These are phyloP conservation scores for Malassezia vespertilionis DNA, from an alignment of 1,284 basidiomycete genomes.

Conservation along the genomic window DNA sequence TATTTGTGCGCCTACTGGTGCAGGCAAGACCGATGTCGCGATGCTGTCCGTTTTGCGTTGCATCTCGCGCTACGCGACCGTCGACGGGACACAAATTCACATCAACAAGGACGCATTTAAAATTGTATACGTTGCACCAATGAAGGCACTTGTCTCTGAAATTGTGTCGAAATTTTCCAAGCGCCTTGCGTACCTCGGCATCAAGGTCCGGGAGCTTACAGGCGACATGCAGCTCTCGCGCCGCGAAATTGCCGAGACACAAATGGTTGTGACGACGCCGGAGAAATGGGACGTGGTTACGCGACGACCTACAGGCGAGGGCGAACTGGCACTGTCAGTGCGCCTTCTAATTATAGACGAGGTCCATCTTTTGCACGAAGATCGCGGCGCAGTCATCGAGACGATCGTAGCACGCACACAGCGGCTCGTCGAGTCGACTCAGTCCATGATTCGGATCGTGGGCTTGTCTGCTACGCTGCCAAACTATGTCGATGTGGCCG, in stretches of 20 bases:
- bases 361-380: constrained; percentile 92
- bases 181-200: constrained; percentile 76
- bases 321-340: constrained; percentile 73
- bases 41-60: constrained; percentile 87
- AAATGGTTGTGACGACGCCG: constrained; percentile 96
- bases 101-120: constrained; percentile 58
- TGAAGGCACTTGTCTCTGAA: constrained; percentile 95
- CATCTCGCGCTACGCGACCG: constrained; percentile 60
- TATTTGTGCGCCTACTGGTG: constrained; percentile 52
- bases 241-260: constrained; percentile 85
- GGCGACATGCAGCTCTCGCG: constrained; percentile 98
- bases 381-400: constrained; percentile 95
- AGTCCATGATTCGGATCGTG: constrained; percentile 94
- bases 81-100: constrained; percentile 23
- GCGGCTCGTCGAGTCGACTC: constrained; percentile 85
- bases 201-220: constrained; percentile 85
- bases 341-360: constrained; percentile 96
- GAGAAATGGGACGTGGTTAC: constrained; percentile 99
- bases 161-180: constrained; percentile 86
- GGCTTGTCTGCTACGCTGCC: constrained; percentile 96
- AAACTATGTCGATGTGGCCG: constrained; percentile 92
- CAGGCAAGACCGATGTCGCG: constrained; percentile 95
- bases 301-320: constrained; percentile 88
- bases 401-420: constrained; percentile 93
- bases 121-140: constrained; percentile 96